phyloP scores from a whole-genome alignment of 2,329 filamentous ascomycete species.

The Aspergillus cejpii region DNA sequence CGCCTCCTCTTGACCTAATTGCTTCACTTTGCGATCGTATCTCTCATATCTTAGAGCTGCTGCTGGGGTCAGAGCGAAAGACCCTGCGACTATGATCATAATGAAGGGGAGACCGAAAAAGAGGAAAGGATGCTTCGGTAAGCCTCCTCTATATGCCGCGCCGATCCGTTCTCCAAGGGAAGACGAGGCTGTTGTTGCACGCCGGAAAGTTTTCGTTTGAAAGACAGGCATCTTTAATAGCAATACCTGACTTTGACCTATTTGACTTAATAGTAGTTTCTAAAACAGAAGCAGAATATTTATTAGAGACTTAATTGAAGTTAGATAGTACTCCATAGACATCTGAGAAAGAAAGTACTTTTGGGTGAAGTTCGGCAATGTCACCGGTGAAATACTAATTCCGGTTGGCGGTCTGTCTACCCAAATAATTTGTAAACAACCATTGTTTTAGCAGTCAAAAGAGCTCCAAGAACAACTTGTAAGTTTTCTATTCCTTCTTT shows the following conservation, averaged over 20 bases:
- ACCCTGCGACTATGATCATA: slow-evolving; percentile 78
- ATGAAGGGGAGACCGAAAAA: slow-evolving; percentile 94
- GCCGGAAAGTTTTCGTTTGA: slow-evolving; percentile 63
- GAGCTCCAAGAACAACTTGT: neutral
- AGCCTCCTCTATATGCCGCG: slow-evolving; percentile 65
- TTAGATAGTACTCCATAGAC: no score
- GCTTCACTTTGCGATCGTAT: slow-evolving; percentile 80
- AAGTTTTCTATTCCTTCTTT: neutral
- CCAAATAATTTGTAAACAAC: neutral
- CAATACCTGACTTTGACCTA: neutral
- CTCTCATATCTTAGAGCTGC: slow-evolving; percentile 91
- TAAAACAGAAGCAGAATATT: no score
- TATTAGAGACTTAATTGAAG: no score
- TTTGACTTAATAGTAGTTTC: neutral
- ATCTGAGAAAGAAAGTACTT: no score
- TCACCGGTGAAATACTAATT: slow-evolving; percentile 15
- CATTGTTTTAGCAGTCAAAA: neutral
- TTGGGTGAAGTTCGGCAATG: neutral
- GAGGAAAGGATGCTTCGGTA: slow-evolving; percentile 76
- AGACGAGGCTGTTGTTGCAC: slow-evolving; percentile 42
- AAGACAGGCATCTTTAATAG: slow-evolving; percentile 54
- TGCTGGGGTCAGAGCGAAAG: slow-evolving; percentile 89
- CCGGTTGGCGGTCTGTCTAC: slow-evolving; percentile 2
- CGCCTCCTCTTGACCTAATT: slow-evolving; percentile 78
- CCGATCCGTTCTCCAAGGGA: slow-evolving; percentile 63